Evolutionary conservation across 495 filamentous ascomycete genomes (phyloP), one percentile per base, ranked within the genome.

Genomic region (Lindgomyces ingoldianus): DNA sequence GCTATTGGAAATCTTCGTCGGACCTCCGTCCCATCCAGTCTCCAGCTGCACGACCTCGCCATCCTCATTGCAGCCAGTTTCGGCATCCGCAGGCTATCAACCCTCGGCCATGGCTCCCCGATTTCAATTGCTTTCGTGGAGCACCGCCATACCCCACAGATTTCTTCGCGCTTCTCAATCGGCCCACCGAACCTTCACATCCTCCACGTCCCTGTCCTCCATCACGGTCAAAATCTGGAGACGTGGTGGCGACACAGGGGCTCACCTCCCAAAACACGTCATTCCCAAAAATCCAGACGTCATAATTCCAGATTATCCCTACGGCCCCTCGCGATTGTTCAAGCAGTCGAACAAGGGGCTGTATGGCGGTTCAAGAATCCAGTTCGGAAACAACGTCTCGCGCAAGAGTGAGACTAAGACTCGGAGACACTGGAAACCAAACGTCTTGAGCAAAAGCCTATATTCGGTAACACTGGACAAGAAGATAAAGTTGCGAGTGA

Each of bases 301-400:
- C 14, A 14, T 14, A 39, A 75, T 88, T 50, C 93, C 94, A 22
- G 74, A 81, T 3, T 98, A 98, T 78, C 94, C 94, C 0, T 89
- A 90, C 77, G 89, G 89, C n/a, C 81, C 85, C 53, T 80, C 78
- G 51, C 56, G 14, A 14, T 80, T 85, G 66, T 98, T 89, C 84
- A 94, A 95, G 75, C 91, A 96, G 76, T 84, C 87, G 60, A 90
- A 96, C 81, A 81, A 83, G 47, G 93, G 93, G 63, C 86, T 97
- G 8, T 97, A 94, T 80, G 93, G 89, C 48, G 79, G 80, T 44
- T 78, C 84, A 48, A 83, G 81, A 55, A 91, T 94, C 78, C 90
- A 87, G 60, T 94, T 91, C 82, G 94, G 94, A 72, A 96, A 98
- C 85, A 89, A 86, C 63, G 91, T 97, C 47, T 91, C 90, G 25